Percentiles rank a stretch among this genome's conserved stretches.
These are phyloP conservation scores for Stramenopiles sp. DNA, from an alignment of 352 stramenopile species.

Conservation along the genomic window DNA sequence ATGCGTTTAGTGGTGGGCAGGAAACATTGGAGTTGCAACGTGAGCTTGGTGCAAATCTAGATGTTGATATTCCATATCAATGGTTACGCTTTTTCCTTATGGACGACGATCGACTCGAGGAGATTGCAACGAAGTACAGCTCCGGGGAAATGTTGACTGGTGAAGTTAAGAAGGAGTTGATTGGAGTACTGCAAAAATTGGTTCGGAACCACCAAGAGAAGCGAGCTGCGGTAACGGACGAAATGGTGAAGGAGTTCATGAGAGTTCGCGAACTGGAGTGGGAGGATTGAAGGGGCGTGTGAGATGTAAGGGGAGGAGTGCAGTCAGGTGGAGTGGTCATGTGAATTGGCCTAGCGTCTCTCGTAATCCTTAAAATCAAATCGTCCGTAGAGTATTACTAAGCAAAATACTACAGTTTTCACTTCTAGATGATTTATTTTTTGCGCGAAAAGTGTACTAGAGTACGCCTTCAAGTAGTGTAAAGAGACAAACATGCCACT, in stretches of 20 bases:
- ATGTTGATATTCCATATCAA: slow-evolving; percentile 94
- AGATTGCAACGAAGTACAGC: slow-evolving; percentile 82
- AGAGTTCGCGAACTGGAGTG: slow-evolving; percentile 62
- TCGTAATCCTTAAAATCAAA: too few relatives aligned
- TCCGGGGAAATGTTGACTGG: slow-evolving; percentile 83
- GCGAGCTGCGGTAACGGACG: slow-evolving; percentile 73
- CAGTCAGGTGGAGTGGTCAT: too few relatives aligned
- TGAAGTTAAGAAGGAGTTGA: slow-evolving; percentile 92
- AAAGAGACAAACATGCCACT: too few relatives aligned
- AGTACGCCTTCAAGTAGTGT: too few relatives aligned
- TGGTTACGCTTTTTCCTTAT: slow-evolving; percentile 98
- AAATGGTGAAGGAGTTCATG: slow-evolving; percentile 92
- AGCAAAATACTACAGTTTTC: too few relatives aligned
- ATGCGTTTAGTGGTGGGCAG: slow-evolving; percentile 71
- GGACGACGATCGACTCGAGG: slow-evolving; percentile 83
- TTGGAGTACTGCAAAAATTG: slow-evolving; percentile 68
- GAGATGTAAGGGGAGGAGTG: too few relatives aligned
- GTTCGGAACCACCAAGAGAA: slow-evolving; percentile 80
- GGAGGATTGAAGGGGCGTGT: slow-evolving; percentile 40
- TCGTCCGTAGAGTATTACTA: too few relatives aligned
- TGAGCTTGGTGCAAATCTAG: slow-evolving; percentile 91
- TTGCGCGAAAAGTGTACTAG: too few relatives aligned
- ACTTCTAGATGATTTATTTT: too few relatives aligned
- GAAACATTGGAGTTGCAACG: slow-evolving; percentile 95
- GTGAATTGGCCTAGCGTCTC: too few relatives aligned